phyloP scores from a whole-genome alignment of 73 alveolate genomes.

The Tetrahymena borealis region DNA sequence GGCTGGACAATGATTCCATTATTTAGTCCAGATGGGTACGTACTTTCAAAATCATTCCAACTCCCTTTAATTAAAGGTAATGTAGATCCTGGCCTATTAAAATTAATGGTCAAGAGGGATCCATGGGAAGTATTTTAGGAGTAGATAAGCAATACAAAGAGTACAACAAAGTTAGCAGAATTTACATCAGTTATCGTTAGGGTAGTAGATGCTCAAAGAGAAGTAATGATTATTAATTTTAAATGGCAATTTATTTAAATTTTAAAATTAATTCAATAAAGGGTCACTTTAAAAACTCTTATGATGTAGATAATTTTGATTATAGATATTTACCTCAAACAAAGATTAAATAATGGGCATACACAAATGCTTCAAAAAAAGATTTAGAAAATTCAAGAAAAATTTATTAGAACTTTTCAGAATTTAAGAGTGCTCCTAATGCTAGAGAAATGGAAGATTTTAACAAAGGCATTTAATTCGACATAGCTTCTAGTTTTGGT shows the following conservation, averaged over 20 bases:
- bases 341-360: not conserved
- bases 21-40: slow-evolving; percentile 61
- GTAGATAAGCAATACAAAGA: slow-evolving; percentile 13
- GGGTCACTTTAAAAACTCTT: slow-evolving; percentile 63
- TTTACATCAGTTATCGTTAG: slow-evolving; percentile 66
- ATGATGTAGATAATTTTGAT: slow-evolving; percentile 58
- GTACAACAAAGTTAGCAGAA: slow-evolving; percentile 36
- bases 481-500: not conserved
- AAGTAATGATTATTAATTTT: slow-evolving; percentile 4
- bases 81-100: slow-evolving; percentile 48
- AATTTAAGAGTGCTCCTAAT: not conserved
- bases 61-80: slow-evolving; percentile 68
- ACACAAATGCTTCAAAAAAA: not conserved
- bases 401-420: not conserved
- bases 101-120: slow-evolving; percentile 15
- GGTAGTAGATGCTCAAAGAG: slow-evolving; percentile 73
- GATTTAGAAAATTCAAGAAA: not conserved
- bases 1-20: slow-evolving; percentile 78
- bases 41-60: slow-evolving; percentile 53
- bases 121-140: slow-evolving; percentile 59
- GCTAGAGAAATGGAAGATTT: not conserved
- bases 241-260: not conserved
- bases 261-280: not conserved
- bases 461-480: not conserved
- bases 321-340: slow-evolving; percentile 58